Base-by-base conservation (phyloP, 768 basidiomycete genomes). In the Nidula microcarpa region DNA sequence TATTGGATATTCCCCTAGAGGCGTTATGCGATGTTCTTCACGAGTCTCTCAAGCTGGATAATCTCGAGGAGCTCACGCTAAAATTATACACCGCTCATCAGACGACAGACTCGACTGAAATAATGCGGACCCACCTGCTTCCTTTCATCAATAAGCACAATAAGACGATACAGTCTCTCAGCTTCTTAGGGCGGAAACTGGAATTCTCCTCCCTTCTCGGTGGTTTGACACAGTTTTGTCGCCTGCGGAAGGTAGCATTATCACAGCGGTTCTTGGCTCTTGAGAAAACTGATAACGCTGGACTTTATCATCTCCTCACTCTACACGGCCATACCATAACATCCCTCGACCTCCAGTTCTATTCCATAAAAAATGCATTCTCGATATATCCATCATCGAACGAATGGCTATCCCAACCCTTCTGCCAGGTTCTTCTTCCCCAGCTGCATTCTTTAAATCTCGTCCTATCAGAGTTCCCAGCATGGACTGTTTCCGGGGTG, bases 121-220 rank as follows among this genome's bases (percentile, higher is more conserved):
- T 63, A 3, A 23, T 63, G 8, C 5, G 48, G 11, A 50, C 58
- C 13, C 52, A 51, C 1, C 43, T 67, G 11, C 45, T 59, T 18
- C 66, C 64, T 14, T 66, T 66, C 49, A 52, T 69, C 23, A 61
- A 63, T 46, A 56, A 55, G 17, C 64, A 67, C 36, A 47, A 51
- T 18, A 9, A 14, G 3, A 60, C 56, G 7, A 50, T 66, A 18
- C 49, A 52, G 10, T 56, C 58, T 1, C 52, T 65, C 13, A 43
- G 39, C 2, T 34, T 62, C 13, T 55, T 57, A 32, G 3, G 46
- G 33, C 33, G 60, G 65, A 18, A 50, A 56, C 37, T 53, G 54
- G 10, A 57, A 60, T 41, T 47, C 62, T 14, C 57, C 59, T 1
- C 36, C 57, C 5, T 52, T 66, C 41, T 65, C 9, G 47, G 41